A percentile compares a stretch with the other conserved stretches of the same genome.
These are phyloP conservation scores for Quercus rubra DNA, from an alignment of 306 rosid species.

Conservation along the genomic window DNA sequence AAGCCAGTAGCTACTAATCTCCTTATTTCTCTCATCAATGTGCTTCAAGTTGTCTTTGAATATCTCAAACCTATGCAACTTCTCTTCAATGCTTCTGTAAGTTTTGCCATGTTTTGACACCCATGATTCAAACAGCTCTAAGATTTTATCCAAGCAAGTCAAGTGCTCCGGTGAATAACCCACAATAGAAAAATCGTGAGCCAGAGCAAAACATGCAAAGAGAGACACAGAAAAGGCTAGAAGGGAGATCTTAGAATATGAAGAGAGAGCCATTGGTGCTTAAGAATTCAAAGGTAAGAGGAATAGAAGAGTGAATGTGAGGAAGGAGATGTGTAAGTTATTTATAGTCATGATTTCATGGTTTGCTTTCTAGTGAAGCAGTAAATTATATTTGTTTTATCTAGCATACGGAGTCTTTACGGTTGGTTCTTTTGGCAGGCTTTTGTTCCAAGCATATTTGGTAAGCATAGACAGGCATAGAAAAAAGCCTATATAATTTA, in stretches of 20 bases:
- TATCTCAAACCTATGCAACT: constrained; percentile 57
- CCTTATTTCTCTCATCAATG: constrained; percentile 57
- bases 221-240: background rate
- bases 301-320: constrained; percentile 15
- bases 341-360: constrained; percentile 33
- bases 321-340: background rate
- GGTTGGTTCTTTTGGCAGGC: constrained; percentile 32
- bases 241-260: constrained; percentile 25
- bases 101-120: constrained; percentile 55
- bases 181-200: constrained; percentile 52
- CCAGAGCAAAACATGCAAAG: constrained; percentile 28
- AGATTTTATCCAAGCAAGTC: constrained; percentile 53
- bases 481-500: background rate
- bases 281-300: constrained; percentile 6
- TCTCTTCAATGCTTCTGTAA: constrained; percentile 59
- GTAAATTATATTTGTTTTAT: background rate
- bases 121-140: constrained; percentile 64
- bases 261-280: constrained; percentile 37
- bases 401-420: constrained; percentile 42
- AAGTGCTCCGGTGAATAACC: constrained; percentile 66
- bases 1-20: constrained; percentile 57
- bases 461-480: background rate
- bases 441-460: constrained; percentile 37
- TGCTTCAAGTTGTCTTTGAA: constrained; percentile 68
- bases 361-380: constrained; percentile 55